Evolutionary conservation across 345 rosid species (phyloP), one percentile per base, ranked within the genome.

Genomic region (Gossypium bickii): DNA sequence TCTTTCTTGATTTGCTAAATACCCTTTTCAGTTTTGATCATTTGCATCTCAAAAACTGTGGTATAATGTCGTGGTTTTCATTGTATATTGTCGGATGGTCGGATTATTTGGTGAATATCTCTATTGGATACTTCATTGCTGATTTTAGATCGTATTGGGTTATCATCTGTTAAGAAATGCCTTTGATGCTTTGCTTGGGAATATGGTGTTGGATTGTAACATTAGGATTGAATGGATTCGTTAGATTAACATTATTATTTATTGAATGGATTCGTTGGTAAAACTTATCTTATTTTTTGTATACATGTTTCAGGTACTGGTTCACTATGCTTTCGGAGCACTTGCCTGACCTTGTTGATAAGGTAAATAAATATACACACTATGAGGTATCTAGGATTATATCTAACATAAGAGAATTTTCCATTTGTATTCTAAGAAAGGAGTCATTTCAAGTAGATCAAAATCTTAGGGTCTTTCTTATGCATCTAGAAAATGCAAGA

Each of bases 121-220:
- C 53, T 53, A 1, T 41, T 9, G 51, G 62, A 65, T 76, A 25
- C 18, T 34, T 41, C 72, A 45, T 6, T 67, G 56, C 20, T 57
- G 66, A 24, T 53, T 55, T 57, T 57, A 49, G 72, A 22, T 65
- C 49, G 49, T 52, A 22, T 58, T 25, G 44, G 55, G 25, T 59
- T 43, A 16, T 58, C 10, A 47, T 13, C 9, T 18, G 34, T 45
- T 20, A 57, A 8, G 52, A 38, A 56, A 55, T 43, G 7, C 15
- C 6, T 12, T 72, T 72, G 43, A 43, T 71, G 74, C 20, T 71
- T 55, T 71, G 38, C n/a, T 57, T 56, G 52, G 67, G 45, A 22
- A 9, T 58, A 15, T 61, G 56, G 34, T 51, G 52, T 59, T 77
- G 63, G 63, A 22, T 51, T 38, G 34, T 34, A 20, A 22, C 22